Percentiles rank a stretch among this genome's conserved stretches.
Conservation (phyloP, 371 early-diverging fungal species). For the Gilbertella persicaria region DNA sequence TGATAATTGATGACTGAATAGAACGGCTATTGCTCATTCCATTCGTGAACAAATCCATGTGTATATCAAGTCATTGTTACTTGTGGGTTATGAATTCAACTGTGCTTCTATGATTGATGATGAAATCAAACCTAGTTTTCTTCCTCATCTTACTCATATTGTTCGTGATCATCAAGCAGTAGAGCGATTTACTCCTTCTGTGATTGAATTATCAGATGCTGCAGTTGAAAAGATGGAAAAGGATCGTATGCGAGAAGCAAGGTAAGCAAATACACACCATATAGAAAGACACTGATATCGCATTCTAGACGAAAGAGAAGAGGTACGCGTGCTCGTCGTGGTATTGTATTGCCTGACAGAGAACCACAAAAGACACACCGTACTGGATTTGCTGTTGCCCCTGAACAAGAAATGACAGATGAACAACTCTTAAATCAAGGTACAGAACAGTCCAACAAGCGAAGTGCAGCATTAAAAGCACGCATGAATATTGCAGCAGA, state of each 20-base stretch:
- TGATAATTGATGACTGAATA: slow-evolving; percentile 11
- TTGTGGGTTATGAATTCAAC: slow-evolving; percentile 79
- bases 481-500: slow-evolving; percentile 54
- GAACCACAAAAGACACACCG: slow-evolving; percentile 53
- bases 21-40: slow-evolving; percentile 89
- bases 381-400: slow-evolving; percentile 36
- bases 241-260: slow-evolving; percentile 73
- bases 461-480: slow-evolving; percentile 43
- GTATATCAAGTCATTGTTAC: slow-evolving; percentile 77
- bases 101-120: slow-evolving; percentile 70
- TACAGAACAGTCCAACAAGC: slow-evolving; percentile 5
- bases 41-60: slow-evolving; percentile 93
- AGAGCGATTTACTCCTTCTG: slow-evolving; percentile 65
- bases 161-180: slow-evolving; percentile 53
- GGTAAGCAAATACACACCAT: slow-evolving; percentile 18
- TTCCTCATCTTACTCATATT: slow-evolving; percentile 61
- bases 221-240: slow-evolving; percentile 81
- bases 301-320: slow-evolving; percentile 71
- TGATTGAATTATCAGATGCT: slow-evolving; percentile 67
- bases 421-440: slow-evolving; percentile 26
- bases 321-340: slow-evolving; percentile 69
- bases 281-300: neutral
- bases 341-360: slow-evolving; percentile 65
- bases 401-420: slow-evolving; percentile 40
- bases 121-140: slow-evolving; percentile 68